Evolutionary conservation across 2,329 filamentous ascomycete genomes (phyloP).

Genomic region (Cyphellophora europaea): DNA sequence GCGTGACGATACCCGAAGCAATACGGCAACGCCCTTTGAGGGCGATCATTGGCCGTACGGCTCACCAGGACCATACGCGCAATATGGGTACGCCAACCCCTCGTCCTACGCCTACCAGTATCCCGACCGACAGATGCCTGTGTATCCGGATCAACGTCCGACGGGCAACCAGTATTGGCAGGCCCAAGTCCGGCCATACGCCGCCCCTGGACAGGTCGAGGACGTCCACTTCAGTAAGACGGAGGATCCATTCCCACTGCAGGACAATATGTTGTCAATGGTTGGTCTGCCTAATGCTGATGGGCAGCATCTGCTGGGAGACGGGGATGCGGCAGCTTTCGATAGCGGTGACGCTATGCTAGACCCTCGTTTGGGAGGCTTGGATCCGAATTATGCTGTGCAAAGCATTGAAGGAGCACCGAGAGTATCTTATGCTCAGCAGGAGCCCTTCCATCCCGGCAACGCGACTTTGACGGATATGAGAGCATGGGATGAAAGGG

Average conservation of each 20-base stretch:
- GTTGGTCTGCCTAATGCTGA: neutral
- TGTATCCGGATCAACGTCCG: neutral
- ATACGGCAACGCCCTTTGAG: slow-evolving; percentile 16
- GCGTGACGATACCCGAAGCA: slow-evolving; percentile 14
- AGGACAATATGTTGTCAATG: slow-evolving; percentile 1
- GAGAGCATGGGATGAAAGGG: neutral
- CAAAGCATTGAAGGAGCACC: neutral
- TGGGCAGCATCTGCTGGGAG: neutral
- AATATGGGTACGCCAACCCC: neutral
- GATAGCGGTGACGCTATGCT: neutral
- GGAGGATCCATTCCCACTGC: neutral
- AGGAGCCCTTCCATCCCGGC: neutral
- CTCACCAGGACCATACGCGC: slow-evolving; percentile 2
- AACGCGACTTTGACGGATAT: neutral
- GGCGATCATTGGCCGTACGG: slow-evolving; percentile 4
- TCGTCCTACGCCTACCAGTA: neutral
- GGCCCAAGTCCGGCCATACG: neutral
- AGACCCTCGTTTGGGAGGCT: neutral
- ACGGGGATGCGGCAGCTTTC: neutral
- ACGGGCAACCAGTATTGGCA: neutral
- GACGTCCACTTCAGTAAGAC: neutral
- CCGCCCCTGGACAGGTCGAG: neutral
- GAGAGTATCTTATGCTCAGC: neutral
- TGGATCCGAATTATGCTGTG: neutral
- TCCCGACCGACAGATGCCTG: neutral